Evolutionary conservation across 2,329 filamentous ascomycete species (phyloP), one percentile per base, ranked within the genome.

Genomic region (Neurospora sp.): DNA sequence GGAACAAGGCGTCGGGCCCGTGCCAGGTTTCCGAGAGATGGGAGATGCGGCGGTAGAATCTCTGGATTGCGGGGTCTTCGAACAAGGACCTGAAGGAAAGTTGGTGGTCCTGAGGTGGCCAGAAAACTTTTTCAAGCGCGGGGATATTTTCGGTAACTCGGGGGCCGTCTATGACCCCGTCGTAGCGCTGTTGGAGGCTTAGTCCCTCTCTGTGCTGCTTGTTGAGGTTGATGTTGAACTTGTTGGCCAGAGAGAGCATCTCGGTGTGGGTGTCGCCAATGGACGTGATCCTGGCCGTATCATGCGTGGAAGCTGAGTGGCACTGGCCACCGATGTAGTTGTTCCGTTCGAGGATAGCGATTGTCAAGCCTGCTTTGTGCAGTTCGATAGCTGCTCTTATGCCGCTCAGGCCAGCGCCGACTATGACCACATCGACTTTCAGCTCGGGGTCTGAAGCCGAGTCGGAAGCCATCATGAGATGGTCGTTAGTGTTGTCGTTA

Each of bases 251-350:
- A 0, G 75, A 78, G 72, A 77, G 82, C 67, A 88, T 81, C 3
- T 78, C 77, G 36, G 73, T 77, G 72, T 89, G 86, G 67, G 82
- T 82, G 68, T 88, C 83, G 72, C 89, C 89, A 72, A 88, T 83
- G 87, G 87, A 89, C 0, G 85, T 85, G 52, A 62, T 33, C 28
- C 52, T 62, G 52, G 52, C 12, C 12, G 52, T 62, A 52, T 52
- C 5, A 28, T 15, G 10, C 1, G 6, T 15, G 5, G 11, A 23
- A 28, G 77, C 70, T 3, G 80, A 83, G 77, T 79, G 84, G 0
- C 83, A 85, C 76, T 87, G 87, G 6, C 85, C 85, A 0, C 85
- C 85, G 0, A 86, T 82, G 0, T 83, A 80, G 52, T 84, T 79
- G 4, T 81, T 78, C 1, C 84, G 84, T 72, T 87, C 85, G 1